Conservation (phyloP, 148 eudicot genomes). For the Rheum nobile region DNA sequence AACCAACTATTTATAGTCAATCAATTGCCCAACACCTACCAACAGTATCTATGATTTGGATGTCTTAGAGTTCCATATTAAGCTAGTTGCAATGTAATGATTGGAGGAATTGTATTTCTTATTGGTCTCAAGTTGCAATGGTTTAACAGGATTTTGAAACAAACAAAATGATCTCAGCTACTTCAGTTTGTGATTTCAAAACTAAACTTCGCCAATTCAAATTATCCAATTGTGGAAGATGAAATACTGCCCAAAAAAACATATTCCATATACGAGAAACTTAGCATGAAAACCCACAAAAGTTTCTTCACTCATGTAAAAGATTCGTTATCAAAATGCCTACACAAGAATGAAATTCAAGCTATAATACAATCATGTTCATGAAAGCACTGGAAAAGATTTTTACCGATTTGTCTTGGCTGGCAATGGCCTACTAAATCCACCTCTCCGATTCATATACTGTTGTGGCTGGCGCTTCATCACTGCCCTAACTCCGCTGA, state of each 20-base stretch:
- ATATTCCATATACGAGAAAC: neutral
- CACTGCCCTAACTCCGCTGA: conserved; percentile 71
- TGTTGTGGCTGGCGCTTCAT: conserved; percentile 90
- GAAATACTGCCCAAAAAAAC: neutral
- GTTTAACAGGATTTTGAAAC: too few species aligned
- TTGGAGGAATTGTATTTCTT: neutral
- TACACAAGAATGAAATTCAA: neutral
- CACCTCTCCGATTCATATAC: conserved; percentile 97
- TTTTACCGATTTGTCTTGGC: conserved; percentile 72
- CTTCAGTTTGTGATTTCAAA: neutral
- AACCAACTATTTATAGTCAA: neutral
- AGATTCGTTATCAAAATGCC: neutral
- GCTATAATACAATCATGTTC: neutral
- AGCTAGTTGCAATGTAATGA: neutral
- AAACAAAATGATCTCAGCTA: too few species aligned
- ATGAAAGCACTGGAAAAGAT: neutral
- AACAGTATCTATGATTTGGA: neutral
- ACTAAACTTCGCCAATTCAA: neutral
- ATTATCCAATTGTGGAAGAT: neutral
- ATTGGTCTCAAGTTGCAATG: too few species aligned
- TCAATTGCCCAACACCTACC: neutral
- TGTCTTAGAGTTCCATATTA: neutral
- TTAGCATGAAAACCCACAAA: neutral
- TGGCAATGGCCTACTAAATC: conserved; percentile 94
- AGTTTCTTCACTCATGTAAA: neutral